Base-by-base conservation (phyloP, 2,329 filamentous ascomycete genomes). In the Endoconidiophora polonica region DNA sequence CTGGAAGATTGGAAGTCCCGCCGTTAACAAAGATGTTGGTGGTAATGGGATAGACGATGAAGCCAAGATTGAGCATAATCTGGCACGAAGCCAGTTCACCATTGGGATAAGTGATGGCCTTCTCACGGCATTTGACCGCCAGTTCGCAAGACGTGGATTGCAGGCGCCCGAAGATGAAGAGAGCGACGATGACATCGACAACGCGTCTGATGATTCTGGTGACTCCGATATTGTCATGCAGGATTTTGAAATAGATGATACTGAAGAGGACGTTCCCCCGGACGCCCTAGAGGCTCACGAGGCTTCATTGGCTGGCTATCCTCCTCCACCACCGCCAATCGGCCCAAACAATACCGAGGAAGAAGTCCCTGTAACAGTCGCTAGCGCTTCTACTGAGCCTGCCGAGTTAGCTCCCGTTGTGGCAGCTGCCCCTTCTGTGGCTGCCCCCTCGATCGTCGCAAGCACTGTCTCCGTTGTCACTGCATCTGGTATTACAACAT, bases 1-100 rank as follows among this genome's bases (percentile, higher is more conserved):
- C 1, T 98, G 91, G 91, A 77, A 80, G 29, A 77, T 82, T 56
- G 91, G 91, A 4, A 96, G 91, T 60, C 74, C 77, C 50, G 91
- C 83, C 5, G 81, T 74, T 42, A 90, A 96, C 61, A 81, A 79
- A 18, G 74, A 77, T 54, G 80, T 91, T 54, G 86, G 85, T 12
- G 76, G 79, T 60, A 76, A 81, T 56, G 86, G 86, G 7, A 80
- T 94, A 22, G 83, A 91, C 60, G 86, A 94, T 59, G 85, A 93
- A 57, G 79, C 84, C 56, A 68, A 69, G 43, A 71, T 82, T 41
- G 79, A 83, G 4, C 60, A 63, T 40, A 9, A 33, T 10, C 26
- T 33, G 7, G 7, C 4, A 2, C 26, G 26, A 3, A 33, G 12
- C 26, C 26, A 33, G 26, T 10, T 33, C 26, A 33, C 7, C 26